Conservation (phyloP, 495 filamentous ascomycete species). For the Talaromyces liani region DNA sequence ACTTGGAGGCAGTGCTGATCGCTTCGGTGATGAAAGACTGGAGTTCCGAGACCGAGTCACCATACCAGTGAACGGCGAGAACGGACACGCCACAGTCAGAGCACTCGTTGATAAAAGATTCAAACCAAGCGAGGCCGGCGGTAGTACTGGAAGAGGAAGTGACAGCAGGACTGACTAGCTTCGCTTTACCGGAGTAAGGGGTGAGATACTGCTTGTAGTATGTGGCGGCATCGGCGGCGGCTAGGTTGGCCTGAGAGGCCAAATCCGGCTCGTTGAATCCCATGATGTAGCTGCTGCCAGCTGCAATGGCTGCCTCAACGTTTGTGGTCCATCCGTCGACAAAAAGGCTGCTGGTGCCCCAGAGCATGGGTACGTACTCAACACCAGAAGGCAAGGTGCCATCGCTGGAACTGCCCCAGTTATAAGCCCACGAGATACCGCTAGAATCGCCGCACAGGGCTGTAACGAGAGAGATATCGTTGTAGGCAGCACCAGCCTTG, state of each 20-base stretch:
- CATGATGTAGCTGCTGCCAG: constrained; percentile 57
- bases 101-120: constrained; percentile 51
- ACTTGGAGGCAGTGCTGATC: constrained; percentile 28
- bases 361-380: constrained; percentile 72
- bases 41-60: constrained; percentile 39
- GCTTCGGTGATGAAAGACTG: constrained; percentile 50
- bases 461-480: constrained; percentile 48
- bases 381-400: constrained; percentile 32
- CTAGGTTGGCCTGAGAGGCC: constrained; percentile 56
- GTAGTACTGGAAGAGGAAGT: constrained; percentile 50
- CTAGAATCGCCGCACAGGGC: constrained; percentile 32
- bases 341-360: constrained; percentile 41
- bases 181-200: constrained; percentile 54
- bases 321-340: constrained; percentile 53
- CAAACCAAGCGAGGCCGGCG: constrained; percentile 56
- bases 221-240: constrained; percentile 48
- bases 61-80: constrained; percentile 67
- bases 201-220: constrained; percentile 62
- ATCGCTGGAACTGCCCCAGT: constrained; percentile 55
- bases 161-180: constrained; percentile 68
- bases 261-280: constrained; percentile 88
- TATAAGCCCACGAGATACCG: constrained; percentile 59
- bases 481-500: constrained; percentile 75
- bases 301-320: constrained; percentile 50
- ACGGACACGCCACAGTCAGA: constrained; percentile 54